phyloP scores from a whole-genome alignment of 768 basidiomycete genomes.

The Amanita rimosa region DNA sequence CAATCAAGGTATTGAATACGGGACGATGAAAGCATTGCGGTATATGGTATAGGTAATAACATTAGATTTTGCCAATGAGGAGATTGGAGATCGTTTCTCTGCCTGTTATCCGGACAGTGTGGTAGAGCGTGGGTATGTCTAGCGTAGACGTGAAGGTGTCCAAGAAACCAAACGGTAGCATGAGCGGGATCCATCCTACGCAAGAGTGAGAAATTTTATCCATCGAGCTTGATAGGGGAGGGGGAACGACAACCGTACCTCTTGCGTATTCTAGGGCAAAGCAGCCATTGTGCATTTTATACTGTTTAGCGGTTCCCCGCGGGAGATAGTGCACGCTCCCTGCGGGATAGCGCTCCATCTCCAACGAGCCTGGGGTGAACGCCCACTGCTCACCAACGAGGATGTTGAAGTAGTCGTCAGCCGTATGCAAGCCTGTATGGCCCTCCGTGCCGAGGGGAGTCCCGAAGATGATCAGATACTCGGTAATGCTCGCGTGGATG shows the following conservation, averaged over 20 bases:
- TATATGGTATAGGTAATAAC: neutral
- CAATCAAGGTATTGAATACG: too few species aligned
- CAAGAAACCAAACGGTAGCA: conserved; percentile 90
- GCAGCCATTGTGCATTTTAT: conserved; percentile 95
- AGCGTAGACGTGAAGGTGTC: conserved; percentile 84
- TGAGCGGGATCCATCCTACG: conserved; percentile 91
- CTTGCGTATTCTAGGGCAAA: conserved; percentile 93
- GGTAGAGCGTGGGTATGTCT: conserved; percentile 72
- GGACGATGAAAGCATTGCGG: neutral
- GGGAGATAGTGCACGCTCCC: conserved; percentile 81
- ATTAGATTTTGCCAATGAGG: conserved; percentile 3
- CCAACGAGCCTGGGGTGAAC: conserved; percentile 67
- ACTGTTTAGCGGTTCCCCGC: conserved; percentile 85
- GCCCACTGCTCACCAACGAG: conserved; percentile 93
- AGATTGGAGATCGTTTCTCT: conserved; percentile 73
- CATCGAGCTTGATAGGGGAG: too few species aligned
- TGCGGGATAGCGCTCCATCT: conserved; percentile 76
- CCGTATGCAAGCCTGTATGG: conserved; percentile 86
- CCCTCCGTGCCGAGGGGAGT: conserved; percentile 97
- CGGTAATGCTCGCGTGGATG: conserved; percentile 93
- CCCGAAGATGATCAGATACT: conserved; percentile 94
- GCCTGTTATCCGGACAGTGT: conserved; percentile 66
- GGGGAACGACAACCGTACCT: conserved; percentile 37
- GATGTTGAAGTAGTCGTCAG: conserved; percentile 98
- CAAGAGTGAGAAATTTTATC: neutral